Conservation (phyloP, 164 flowering plant species). For the Buxus sempervirens region DNA sequence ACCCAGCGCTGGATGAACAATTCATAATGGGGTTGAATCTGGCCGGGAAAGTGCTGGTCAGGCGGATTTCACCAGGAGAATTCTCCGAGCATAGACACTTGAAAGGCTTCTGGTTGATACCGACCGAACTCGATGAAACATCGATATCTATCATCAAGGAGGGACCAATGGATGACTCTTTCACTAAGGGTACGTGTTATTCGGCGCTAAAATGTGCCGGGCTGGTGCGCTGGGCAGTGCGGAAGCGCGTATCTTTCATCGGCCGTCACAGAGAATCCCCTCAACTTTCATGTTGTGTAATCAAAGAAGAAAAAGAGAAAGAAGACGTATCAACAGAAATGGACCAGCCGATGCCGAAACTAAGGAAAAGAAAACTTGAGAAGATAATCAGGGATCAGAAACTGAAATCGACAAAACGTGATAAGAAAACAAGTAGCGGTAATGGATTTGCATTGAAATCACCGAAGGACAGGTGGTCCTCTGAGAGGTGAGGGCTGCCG, state of each 20-base stretch:
- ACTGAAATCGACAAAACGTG: constrained; percentile 15
- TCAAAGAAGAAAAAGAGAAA: constrained; percentile 8
- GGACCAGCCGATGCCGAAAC: background rate
- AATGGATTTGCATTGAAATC: constrained; percentile 21
- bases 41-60: constrained; percentile 42
- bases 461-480: constrained; percentile 70
- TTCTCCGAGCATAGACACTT: constrained; percentile 23
- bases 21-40: constrained; percentile 42
- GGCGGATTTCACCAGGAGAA: constrained; percentile 40
- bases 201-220: constrained; percentile 32
- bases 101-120: constrained; percentile 53
- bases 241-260: constrained; percentile 44
- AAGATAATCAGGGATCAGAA: background rate
- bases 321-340: constrained; percentile 10
- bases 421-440: constrained; percentile 8
- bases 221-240: constrained; percentile 53
- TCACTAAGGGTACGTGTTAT: constrained; percentile 25
- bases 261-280: constrained; percentile 21
- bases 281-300: constrained; percentile 1
- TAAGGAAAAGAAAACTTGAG: constrained; percentile 31
- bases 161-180: constrained; percentile 7
- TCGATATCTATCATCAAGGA: background rate
- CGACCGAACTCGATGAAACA: background rate
- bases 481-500: constrained; percentile 49
- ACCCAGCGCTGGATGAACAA: constrained; percentile 62